A percentile compares a stretch with the other conserved stretches of the same genome.
Evolutionary conservation across 257 asterid species (phyloP).

Genomic region (Solanum raphanifolium): DNA sequence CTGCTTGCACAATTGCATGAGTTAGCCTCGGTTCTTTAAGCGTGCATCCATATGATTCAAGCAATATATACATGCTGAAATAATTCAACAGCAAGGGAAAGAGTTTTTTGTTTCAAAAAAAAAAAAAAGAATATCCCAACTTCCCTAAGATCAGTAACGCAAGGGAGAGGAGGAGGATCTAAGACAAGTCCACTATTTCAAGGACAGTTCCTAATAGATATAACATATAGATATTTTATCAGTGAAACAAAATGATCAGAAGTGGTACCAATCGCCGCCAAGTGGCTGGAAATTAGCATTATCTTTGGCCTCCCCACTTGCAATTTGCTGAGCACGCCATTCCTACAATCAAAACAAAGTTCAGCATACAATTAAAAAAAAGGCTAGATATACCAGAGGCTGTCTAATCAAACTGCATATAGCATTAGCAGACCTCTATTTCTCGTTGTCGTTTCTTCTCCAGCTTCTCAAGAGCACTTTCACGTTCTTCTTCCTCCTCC

Average conservation of each 20-base stretch:
- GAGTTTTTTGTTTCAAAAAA: not conserved
- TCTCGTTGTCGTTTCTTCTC: conserved; percentile 80
- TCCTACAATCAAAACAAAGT: conserved; percentile 34
- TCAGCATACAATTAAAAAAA: conserved; percentile 14
- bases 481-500: conserved; percentile 72
- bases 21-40: not conserved
- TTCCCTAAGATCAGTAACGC: not conserved
- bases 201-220: not conserved
- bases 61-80: not conserved
- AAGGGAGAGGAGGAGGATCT: not conserved
- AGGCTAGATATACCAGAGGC: not conserved
- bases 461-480: conserved; percentile 54
- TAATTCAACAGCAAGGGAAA: not conserved
- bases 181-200: not conserved
- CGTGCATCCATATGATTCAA: not conserved
- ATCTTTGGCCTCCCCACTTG: conserved; percentile 82
- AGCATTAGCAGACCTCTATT: conserved; percentile 62
- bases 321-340: conserved; percentile 87
- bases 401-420: not conserved
- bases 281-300: conserved; percentile 97
- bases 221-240: not conserved
- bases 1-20: not conserved
- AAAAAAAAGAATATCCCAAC: not conserved
- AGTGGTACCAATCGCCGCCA: conserved; percentile 89
- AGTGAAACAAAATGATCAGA: not conserved